Base-by-base conservation (phyloP, 768 basidiomycete genomes). In the Paxillus involutus region DNA sequence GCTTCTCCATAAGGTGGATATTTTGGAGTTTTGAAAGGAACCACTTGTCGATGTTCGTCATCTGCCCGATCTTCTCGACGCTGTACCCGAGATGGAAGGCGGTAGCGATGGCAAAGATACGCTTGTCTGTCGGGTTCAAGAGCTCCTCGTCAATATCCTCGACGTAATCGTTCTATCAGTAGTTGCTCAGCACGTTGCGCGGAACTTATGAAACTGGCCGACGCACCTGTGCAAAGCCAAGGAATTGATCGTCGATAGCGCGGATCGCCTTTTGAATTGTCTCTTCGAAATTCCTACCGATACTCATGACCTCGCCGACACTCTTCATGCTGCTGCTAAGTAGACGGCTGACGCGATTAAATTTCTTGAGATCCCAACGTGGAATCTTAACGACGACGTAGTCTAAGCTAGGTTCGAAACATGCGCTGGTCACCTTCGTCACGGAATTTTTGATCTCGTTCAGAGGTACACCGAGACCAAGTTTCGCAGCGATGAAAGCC, bases 31-130 rank as follows among this genome's bases (percentile, higher is more conserved):
- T 91, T 52, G 83, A 91, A 67, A 99, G 73, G 81, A 99, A 99
- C 96, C 96, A 99, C 71, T 89, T 94, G 77, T 98, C 96, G 61
- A 99, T 98, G 71, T 89, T 96, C 49, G 94, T 95, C 89, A 98
- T 92, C 69, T 94, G 85, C 86, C 94, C 94, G 63, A 99, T 85
- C 74, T 94, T 94, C 58, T 99, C 93, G 54, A 99, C 89, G 49
- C 87, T 88, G 67, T 98, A 96, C 12, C 94, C 96, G 41, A 83
- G 81, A 71, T 94, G 84, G 77, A 99, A 90, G 6, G 96, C 97
- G 17, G 89, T 86, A 11, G 94, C 91, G 62, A 99, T 92, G 17
- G 96, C 94, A 67, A 98, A 99, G 52, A 99, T 84, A 33, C 97
- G 92, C 76, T 94, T 95, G 73, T 98, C 96, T 3, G 95, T 97